Base-by-base conservation (phyloP, 331 rosid species). In the Stylosanthes scabra region DNA sequence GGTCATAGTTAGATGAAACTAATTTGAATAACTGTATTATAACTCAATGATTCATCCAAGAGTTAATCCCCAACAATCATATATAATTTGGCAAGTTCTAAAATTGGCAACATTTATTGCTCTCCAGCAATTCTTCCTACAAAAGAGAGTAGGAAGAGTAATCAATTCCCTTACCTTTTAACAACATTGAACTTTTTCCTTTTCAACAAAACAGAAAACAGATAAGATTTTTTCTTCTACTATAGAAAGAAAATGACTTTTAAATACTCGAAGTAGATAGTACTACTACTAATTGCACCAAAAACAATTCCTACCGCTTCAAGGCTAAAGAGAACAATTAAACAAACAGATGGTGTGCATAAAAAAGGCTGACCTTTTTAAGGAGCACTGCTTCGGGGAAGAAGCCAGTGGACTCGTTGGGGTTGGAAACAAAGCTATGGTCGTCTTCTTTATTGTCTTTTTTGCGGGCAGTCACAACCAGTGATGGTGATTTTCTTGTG, bases 321-420 rank as follows among this genome's bases (percentile, higher is more conserved):
- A 12, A 45, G 5, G 15, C 34, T 27, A 28, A 56, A 39, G 54
- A 16, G 11, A 68, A 59, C 14, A 11, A 77, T 52, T 9, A 11
- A 63, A n/a, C 1, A 44, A 79, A 78, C 14, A 6, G 25, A 1
- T 25, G 63, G 57, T 58, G 9, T 6, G 60, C 7, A 20, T 31
- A 61, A 31, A 56, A 63, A 77, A 27, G 57, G n/a, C 7, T 2
- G 6, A 94, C 99, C 97, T 90, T 82, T 88, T 86, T 90, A 62
- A 94, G 93, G 2, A 94, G 89, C 37, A 94, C 96, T 37, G 97
- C 86, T 84, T 94, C 97, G 58, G 99, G 99, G 83, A 94, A 94
- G 80, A 81, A 81, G 28, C 93, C 94, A 6, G 86, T 85, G 68
- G 72, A 79, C 70, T 91, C 99, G 44, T 90, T 89, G 0, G 87